phyloP scores from a whole-genome alignment of 305 asterid genomes.

The Fraxinus nigra region DNA sequence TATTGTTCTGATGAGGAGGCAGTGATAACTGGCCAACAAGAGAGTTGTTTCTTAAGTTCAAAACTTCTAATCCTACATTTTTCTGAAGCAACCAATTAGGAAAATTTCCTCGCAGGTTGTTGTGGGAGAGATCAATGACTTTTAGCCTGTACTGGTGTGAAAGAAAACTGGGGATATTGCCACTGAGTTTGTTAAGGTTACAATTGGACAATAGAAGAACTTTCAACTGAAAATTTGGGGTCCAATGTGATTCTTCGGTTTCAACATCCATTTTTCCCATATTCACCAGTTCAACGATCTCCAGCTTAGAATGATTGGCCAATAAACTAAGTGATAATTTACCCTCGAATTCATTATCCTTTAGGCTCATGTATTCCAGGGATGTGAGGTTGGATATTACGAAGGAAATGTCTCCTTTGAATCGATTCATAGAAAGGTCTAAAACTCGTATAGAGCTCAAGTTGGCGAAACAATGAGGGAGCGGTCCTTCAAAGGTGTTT shows the following conservation, averaged over 20 bases:
- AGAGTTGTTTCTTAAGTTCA: slow-evolving; percentile 3
- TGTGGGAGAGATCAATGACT: slow-evolving; percentile 1
- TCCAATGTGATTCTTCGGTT: background rate
- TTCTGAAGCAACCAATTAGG: slow-evolving; percentile 4
- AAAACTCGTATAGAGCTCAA: background rate
- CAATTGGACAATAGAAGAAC: background rate
- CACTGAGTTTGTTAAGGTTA: background rate
- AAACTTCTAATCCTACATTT: background rate
- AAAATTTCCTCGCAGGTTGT: background rate
- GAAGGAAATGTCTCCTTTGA: slow-evolving; percentile 8
- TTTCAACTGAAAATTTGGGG: background rate
- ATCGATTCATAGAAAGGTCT: background rate
- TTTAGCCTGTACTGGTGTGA: background rate
- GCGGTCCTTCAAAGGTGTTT: background rate
- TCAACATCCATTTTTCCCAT: background rate
- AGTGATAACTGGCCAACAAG: background rate
- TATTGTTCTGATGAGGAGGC: background rate
- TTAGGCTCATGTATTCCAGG: background rate
- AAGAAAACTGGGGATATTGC: slow-evolving; percentile 4
- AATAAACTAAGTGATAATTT: background rate
- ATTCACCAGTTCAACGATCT: background rate
- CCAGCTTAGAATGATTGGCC: slow-evolving; percentile 10
- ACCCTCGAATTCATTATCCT: slow-evolving; percentile 2
- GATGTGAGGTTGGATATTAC: background rate
- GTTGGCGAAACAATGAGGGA: background rate